Base-by-base conservation (phyloP, 768 basidiomycete genomes). In the Basidioascus undulatus region DNA sequence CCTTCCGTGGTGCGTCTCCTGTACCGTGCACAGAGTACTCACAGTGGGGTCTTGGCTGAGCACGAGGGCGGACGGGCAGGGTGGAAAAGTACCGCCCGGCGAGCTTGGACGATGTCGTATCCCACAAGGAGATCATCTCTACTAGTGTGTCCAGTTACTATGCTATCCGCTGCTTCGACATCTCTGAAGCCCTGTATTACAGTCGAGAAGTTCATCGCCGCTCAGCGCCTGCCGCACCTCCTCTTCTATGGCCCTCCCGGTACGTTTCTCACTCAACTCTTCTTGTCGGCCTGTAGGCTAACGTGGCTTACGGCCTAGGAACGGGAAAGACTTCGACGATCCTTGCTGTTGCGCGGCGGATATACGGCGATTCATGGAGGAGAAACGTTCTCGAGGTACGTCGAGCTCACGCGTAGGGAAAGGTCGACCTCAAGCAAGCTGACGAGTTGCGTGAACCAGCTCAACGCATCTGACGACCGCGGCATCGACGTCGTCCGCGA, bases 241-340 rank as follows among this genome's bases (percentile, higher is more conserved):
- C 65, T 98, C 39, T 84, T 98, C 59, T 98, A 98, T 53, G 92
- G 92, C 0, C 92, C 92, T 26, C 92, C 92, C 10, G 92, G 89
- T 10, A n/a, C n/a, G n/a, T n/a, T n/a, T n/a, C n/a, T n/a, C n/a
- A n/a, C n/a, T n/a, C n/a, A 26, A 40, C 47, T 36, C 33, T n/a
- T n/a, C n/a, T n/a, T n/a, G n/a, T n/a, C n/a, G n/a, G n/a, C n/a
- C n/a, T n/a, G n/a, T n/a, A n/a, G n/a, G n/a, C n/a, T n/a, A n/a
- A n/a, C n/a, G n/a, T n/a, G n/a, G n/a, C n/a, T 3, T 35, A 28
- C 31, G 13, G n/a, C 27, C 27, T 55, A 55, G 59, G 27, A n/a
- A 98, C 92, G 0, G 92, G 92, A 38, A 98, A 98, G 59, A 98
- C 92, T 5, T 87, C 84, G 0, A 96, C 87, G 0, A 89, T 98